A percentile compares a stretch with the other conserved stretches of the same genome.
These are phyloP conservation scores for Chytriomyces sp. DNA, from an alignment of 192 early-diverging fungal genomes.

Conservation along the genomic window DNA sequence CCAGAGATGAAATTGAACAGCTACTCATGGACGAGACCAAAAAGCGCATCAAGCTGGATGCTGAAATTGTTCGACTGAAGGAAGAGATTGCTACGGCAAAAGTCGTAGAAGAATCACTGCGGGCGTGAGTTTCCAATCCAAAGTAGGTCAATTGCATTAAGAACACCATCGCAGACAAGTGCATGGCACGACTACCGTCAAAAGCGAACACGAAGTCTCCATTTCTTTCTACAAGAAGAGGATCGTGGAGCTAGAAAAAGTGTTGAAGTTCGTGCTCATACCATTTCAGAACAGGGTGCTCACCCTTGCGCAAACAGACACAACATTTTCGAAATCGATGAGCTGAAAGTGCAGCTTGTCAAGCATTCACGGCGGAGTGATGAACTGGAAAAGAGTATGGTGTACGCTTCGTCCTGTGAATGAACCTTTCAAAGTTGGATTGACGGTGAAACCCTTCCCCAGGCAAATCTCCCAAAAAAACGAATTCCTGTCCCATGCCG, in stretches of 20 bases:
- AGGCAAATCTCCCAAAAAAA: conserved; percentile 41
- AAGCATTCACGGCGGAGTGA: conserved; percentile 42
- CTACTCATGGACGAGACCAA: conserved; percentile 46
- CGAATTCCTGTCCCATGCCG: conserved; percentile 42
- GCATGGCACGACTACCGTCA: not conserved
- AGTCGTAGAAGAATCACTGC: conserved; percentile 29
- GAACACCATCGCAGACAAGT: conserved; percentile 25
- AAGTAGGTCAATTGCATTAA: not conserved
- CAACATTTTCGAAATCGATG: conserved; percentile 51
- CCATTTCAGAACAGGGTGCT: not conserved
- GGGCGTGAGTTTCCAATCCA: conserved; percentile 23
- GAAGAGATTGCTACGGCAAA: conserved; percentile 19
- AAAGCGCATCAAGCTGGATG: conserved; percentile 37
- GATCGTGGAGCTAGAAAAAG: conserved; percentile 39
- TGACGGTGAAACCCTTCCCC: not conserved
- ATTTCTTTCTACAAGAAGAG: conserved; percentile 18
- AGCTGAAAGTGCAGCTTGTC: conserved; percentile 45
- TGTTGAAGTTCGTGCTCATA: conserved; percentile 31
- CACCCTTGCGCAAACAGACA: conserved; percentile 31
- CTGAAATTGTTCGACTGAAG: conserved; percentile 14
- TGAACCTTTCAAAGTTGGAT: not conserved
- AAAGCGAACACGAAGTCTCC: conserved; percentile 31
- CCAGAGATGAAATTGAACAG: conserved; percentile 50
- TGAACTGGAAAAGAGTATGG: conserved; percentile 39
- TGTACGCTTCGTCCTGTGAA: conserved; percentile 33